Evolutionary conservation across 169 alveolate genomes (phyloP).

Genomic region (Plasmodium sp.): DNA sequence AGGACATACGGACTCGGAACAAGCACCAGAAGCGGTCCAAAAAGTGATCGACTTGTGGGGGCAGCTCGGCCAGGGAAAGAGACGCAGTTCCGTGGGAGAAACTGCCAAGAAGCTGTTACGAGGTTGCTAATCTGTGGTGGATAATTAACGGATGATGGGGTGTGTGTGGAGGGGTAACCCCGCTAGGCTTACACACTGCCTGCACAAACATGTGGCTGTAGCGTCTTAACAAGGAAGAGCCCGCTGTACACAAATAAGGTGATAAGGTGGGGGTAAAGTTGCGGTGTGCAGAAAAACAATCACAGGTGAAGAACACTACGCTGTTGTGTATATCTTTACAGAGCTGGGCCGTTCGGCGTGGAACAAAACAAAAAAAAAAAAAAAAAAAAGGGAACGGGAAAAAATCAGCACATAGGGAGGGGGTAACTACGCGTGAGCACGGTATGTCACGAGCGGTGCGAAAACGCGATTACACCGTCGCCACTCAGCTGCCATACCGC

Average conservation of each 20-base stretch:
- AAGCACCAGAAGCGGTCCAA: slow-evolving; percentile 70
- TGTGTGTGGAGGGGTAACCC: slow-evolving; percentile 4
- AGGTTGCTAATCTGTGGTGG: background rate
- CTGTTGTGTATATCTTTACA: background rate
- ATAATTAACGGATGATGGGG: background rate
- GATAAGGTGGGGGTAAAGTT: background rate
- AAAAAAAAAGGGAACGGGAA: background rate
- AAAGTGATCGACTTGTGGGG: background rate
- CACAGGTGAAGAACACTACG: background rate
- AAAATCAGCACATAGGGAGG: background rate
- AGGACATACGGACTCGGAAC: slow-evolving; percentile 82
- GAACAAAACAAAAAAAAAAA: background rate
- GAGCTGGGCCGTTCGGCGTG: background rate
- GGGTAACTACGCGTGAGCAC: background rate
- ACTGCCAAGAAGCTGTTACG: background rate
- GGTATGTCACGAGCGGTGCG: background rate
- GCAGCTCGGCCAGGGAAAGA: slow-evolving; percentile 20
- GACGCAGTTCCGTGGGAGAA: slow-evolving; percentile 6
- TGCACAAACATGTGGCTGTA: background rate
- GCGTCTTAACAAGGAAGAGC: background rate
- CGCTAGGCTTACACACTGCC: background rate
- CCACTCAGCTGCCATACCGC: background rate
- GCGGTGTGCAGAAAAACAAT: background rate
- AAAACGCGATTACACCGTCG: background rate
- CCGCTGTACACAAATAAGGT: background rate